Percentiles rank a stretch among this genome's conserved stretches.
Conservation (phyloP, 2,329 filamentous ascomycete species). For the Ambrosiella xylebori region DNA sequence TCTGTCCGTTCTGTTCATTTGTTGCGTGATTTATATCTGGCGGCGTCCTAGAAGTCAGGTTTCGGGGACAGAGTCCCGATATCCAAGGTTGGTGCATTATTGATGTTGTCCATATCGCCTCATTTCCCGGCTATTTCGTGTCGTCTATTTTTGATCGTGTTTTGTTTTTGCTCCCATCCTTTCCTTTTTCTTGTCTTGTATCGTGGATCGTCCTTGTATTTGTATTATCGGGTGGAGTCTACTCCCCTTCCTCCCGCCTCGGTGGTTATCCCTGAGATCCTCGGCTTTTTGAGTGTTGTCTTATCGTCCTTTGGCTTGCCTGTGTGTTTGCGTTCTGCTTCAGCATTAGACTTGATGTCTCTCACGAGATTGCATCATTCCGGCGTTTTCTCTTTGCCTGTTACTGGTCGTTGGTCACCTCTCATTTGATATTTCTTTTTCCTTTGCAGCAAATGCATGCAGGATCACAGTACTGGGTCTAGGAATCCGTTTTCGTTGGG, state of each 20-base stretch:
- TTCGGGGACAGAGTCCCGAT: too few relatives aligned
- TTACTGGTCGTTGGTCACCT: background rate
- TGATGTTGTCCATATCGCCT: too few relatives aligned
- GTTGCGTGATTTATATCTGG: background rate
- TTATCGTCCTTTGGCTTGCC: too few relatives aligned
- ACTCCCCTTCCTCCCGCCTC: background rate
- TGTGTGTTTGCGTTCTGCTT: background rate
- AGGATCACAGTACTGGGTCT: too few relatives aligned
- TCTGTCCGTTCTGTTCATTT: background rate
- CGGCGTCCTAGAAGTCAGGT: too few relatives aligned
- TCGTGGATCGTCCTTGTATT: background rate
- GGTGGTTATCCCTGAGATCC: background rate
- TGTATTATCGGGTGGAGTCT: too few relatives aligned
- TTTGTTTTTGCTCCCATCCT: too few relatives aligned
- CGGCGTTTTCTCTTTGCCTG: background rate
- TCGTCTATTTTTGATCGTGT: too few relatives aligned
- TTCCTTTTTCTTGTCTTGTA: background rate
- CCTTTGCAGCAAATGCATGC: too few relatives aligned
- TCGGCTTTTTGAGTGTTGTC: background rate
- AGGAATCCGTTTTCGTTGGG: too few relatives aligned
- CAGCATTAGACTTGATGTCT: background rate
- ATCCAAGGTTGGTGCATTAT: too few relatives aligned
- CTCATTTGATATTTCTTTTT: background rate
- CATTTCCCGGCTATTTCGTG: too few relatives aligned
- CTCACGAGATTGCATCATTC: slow-evolving; percentile 3